These are phyloP conservation scores for Botrytis medusae DNA, from an alignment of 2,329 filamentous ascomycete species.

Conservation along the genomic window DNA sequence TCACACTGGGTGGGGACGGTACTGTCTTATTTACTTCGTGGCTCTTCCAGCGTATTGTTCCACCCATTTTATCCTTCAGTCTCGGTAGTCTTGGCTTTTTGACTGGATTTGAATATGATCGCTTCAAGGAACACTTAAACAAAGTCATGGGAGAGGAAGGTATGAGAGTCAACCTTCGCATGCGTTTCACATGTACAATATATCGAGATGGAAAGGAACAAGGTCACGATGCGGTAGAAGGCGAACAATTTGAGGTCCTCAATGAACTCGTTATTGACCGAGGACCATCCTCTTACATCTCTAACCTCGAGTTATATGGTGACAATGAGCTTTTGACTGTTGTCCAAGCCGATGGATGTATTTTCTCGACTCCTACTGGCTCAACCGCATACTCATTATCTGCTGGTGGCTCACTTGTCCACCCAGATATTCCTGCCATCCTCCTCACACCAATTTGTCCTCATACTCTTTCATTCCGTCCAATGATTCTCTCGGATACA, in stretches of 20 bases:
- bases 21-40: constrained; percentile 87
- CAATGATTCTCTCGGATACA: constrained; percentile 95
- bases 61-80: constrained; percentile 80
- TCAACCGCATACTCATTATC: constrained; percentile 95
- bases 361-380: constrained; percentile 94
- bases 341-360: constrained; percentile 94
- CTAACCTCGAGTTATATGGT: constrained; percentile 92
- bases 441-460: constrained; percentile 96
- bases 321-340: constrained; percentile 94
- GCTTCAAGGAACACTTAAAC: constrained; percentile 83
- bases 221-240: constrained; percentile 72
- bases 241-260: constrained; percentile 94
- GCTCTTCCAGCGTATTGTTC: constrained; percentile 88
- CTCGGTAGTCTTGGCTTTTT: constrained; percentile 85
- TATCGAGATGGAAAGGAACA: constrained; percentile 68
- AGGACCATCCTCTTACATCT: constrained; percentile 94
- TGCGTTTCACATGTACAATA: constrained; percentile 98
- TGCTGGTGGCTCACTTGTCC: constrained; percentile 90
- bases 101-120: constrained; percentile 82
- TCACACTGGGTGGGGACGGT: constrained; percentile 83
- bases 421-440: constrained; percentile 95
- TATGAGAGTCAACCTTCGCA: constrained; percentile 96
- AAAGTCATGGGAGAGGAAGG: constrained; percentile 90
- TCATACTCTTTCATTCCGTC: constrained; percentile 93
- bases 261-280: constrained; percentile 99